Evolutionary conservation across 1,284 basidiomycete genomes (phyloP).

Genomic region (Tilletia setariae): DNA sequence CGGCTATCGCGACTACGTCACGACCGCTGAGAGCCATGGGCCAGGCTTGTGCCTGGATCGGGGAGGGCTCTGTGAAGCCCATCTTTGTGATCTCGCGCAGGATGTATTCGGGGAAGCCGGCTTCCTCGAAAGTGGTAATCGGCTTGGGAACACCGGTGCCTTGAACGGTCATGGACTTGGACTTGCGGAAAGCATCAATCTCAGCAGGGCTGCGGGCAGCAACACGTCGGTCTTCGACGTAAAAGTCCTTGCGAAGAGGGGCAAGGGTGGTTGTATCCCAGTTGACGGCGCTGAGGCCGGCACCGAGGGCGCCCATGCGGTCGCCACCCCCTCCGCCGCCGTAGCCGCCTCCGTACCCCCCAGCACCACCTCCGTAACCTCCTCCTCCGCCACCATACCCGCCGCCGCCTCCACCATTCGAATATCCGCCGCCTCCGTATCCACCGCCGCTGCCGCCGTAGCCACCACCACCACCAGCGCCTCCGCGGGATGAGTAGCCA

Average conservation of each 20-base stretch:
- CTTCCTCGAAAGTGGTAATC: conserved; percentile 86
- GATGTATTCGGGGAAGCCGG: conserved; percentile 93
- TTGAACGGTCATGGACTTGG: conserved; percentile 88
- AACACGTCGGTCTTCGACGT: conserved; percentile 86
- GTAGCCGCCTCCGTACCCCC: conserved; percentile 33
- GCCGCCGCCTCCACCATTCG: conserved; percentile 31
- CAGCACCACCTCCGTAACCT: conserved; percentile 25
- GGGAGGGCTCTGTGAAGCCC: conserved; percentile 82
- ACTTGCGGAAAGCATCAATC: conserved; percentile 77
- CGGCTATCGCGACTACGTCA: conserved; percentile 90
- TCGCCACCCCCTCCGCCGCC: conserved; percentile 61
- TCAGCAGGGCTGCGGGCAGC: conserved; percentile 75
- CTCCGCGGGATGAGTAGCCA: conserved; percentile 28
- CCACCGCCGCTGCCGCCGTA: conserved; percentile 56
- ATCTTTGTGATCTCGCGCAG: conserved; percentile 87
- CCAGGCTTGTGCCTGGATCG: conserved; percentile 98
- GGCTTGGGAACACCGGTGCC: conserved; percentile 85
- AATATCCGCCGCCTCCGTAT: conserved; percentile 40
- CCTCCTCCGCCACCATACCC: conserved; percentile 60
- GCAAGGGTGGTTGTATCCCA: conserved; percentile 63
- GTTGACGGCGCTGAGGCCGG: conserved; percentile 39
- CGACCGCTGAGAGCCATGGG: conserved; percentile 92
- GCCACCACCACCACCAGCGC: conserved; percentile 36
- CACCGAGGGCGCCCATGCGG: conserved; percentile 79
- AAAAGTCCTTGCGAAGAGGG: conserved; percentile 82